Evolutionary conservation across 2,329 filamentous ascomycete species (phyloP).

Genomic region (Leptographium procerum): DNA sequence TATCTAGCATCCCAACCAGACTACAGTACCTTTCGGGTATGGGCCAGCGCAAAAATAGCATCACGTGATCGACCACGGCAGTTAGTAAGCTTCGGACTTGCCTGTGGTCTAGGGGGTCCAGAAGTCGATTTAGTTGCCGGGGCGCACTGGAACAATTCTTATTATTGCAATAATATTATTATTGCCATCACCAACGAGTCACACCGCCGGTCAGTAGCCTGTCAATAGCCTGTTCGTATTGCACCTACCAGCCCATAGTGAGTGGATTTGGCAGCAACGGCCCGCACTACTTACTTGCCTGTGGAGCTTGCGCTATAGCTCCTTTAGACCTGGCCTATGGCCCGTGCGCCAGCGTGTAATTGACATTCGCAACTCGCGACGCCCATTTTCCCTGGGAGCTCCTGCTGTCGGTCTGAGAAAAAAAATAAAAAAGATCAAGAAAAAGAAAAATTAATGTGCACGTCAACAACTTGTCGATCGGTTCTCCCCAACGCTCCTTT

Average conservation of each 20-base stretch:
- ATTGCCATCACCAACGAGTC: no score
- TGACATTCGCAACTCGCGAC: neutral
- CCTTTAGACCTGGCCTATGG: neutral
- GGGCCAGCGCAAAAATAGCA: no score
- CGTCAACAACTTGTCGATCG: neutral
- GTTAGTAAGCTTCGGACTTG: no score
- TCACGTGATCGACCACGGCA: no score
- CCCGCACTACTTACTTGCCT: neutral
- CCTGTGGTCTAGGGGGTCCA: no score
- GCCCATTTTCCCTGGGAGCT: neutral
- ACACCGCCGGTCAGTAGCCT: neutral
- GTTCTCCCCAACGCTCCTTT: neutral
- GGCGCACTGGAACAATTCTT: no score
- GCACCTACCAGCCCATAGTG: neutral
- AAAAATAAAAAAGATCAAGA: neutral
- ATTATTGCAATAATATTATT: no score
- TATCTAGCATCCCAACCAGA: no score
- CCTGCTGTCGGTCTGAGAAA: neutral
- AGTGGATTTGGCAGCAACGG: neutral
- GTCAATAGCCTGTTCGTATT: neutral
- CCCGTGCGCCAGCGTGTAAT: conserved; percentile 1
- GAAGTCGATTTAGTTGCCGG: no score
- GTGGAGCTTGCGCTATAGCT: neutral
- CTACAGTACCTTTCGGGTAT: no score
- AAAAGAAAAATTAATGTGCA: neutral